These are phyloP conservation scores for Bretziella fagacearum DNA, from an alignment of 2,329 filamentous ascomycete species.

Conservation along the genomic window DNA sequence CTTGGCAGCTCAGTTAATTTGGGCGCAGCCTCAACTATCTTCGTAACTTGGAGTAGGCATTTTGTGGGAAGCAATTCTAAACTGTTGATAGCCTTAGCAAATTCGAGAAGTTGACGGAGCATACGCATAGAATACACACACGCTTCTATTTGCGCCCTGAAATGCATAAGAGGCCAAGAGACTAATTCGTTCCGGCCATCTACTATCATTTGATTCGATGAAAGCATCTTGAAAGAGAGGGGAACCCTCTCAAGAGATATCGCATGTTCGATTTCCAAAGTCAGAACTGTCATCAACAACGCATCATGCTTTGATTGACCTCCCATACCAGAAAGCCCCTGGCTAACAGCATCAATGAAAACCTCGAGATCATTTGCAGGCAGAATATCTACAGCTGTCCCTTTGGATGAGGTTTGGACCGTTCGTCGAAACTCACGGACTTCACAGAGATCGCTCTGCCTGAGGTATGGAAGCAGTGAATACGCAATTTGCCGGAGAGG, in stretches of 20 bases:
- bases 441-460: constrained; percentile 10
- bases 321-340: background rate
- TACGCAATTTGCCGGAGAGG: constrained; percentile 37
- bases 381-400: constrained; percentile 16
- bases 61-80: background rate
- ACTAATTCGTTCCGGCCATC: constrained; percentile 18
- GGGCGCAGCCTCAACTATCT: background rate
- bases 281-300: constrained; percentile 12
- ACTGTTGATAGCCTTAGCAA: background rate
- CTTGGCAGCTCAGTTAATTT: background rate
- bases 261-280: constrained; percentile 13
- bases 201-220: constrained; percentile 14
- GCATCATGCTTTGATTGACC: background rate
- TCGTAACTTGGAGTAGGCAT: background rate
- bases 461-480: constrained; percentile 25
- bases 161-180: constrained; percentile 43
- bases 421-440: constrained; percentile 24
- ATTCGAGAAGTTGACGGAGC: constrained; percentile 24
- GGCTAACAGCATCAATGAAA: background rate
- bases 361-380: constrained; percentile 19
- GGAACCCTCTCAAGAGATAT: constrained; percentile 19
- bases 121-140: constrained; percentile 26
- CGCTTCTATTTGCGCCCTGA: constrained; percentile 42
- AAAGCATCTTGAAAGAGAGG: constrained; percentile 8
- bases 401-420: constrained; percentile 7